Percentiles rank a stretch among this genome's conserved stretches.
phyloP scores from a whole-genome alignment of 495 filamentous ascomycete species.

The Podospora fimiseda region DNA sequence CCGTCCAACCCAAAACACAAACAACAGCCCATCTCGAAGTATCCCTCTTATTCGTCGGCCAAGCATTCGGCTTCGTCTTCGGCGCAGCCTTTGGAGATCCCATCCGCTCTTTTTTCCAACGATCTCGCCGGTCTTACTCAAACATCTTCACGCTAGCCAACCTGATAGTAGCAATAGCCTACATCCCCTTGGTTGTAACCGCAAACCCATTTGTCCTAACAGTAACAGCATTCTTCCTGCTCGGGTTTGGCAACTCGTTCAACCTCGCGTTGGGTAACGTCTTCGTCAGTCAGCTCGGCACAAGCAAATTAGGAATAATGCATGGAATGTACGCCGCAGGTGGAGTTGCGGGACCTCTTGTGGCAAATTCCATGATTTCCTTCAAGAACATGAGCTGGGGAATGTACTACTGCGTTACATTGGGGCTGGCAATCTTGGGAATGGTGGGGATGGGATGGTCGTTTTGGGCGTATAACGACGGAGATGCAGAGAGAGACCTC shows the following conservation, averaged over 20 bases:
- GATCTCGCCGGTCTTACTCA: constrained; percentile 60
- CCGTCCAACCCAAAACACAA: constrained; percentile 1
- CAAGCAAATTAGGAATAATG: constrained; percentile 54
- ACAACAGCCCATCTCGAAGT: constrained; percentile 45
- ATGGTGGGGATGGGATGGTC: constrained; percentile 47
- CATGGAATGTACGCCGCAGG: constrained; percentile 73
- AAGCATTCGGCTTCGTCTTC: constrained; percentile 68
- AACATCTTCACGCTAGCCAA: constrained; percentile 54
- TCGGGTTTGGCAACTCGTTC: constrained; percentile 61
- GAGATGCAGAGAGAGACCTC: not conserved
- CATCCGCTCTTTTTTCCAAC: constrained; percentile 34
- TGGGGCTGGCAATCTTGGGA: constrained; percentile 46
- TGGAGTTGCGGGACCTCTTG: constrained; percentile 60
- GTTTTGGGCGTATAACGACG: constrained; percentile 49
- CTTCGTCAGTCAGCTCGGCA: constrained; percentile 66
- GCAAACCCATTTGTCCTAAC: constrained; percentile 56
- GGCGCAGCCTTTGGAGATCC: constrained; percentile 59
- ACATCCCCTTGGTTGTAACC: constrained; percentile 56
- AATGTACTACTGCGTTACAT: constrained; percentile 53
- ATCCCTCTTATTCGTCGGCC: constrained; percentile 73
- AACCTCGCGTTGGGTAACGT: constrained; percentile 68
- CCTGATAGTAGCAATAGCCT: constrained; percentile 44
- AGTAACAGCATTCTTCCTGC: constrained; percentile 56
- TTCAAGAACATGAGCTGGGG: constrained; percentile 44
- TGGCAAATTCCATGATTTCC: constrained; percentile 60